Conservation (phyloP, 495 filamentous ascomycete species). For the Neurospora sublineolata region DNA sequence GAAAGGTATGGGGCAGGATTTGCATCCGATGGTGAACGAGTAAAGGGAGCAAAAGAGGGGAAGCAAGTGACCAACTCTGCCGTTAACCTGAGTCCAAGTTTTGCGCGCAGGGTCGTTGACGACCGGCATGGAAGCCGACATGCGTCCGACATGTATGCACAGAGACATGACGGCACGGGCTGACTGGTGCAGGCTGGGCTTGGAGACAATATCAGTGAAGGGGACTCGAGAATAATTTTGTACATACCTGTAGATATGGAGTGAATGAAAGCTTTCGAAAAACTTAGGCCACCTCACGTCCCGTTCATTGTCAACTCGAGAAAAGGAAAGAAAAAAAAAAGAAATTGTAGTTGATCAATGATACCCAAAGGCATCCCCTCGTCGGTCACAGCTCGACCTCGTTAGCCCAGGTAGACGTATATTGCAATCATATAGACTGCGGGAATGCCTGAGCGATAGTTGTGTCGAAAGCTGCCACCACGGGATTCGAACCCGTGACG, state of each 20-base stretch:
- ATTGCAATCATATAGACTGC: background rate
- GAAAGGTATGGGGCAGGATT: background rate
- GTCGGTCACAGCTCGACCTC: background rate
- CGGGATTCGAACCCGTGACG: background rate
- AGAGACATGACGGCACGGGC: background rate
- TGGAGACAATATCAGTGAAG: no score
- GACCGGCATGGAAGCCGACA: background rate
- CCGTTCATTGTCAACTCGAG: background rate
- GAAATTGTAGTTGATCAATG: background rate
- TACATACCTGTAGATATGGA: no score
- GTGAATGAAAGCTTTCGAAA: no score
- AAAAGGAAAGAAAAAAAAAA: background rate
- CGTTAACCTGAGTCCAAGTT: background rate
- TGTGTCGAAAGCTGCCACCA: background rate
- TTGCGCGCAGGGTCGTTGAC: background rate
- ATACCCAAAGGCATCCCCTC: background rate
- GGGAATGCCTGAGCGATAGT: background rate
- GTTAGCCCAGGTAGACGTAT: background rate
- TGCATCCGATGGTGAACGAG: background rate
- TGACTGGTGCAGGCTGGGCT: no score
- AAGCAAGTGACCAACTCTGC: background rate
- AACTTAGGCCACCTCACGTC: no score
- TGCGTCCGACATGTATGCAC: background rate
- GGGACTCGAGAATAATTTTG: no score
- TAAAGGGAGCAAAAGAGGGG: background rate